These are phyloP conservation scores for Blastomyces emzantsi DNA, from an alignment of 2,329 filamentous ascomycete genomes.

Conservation along the genomic window DNA sequence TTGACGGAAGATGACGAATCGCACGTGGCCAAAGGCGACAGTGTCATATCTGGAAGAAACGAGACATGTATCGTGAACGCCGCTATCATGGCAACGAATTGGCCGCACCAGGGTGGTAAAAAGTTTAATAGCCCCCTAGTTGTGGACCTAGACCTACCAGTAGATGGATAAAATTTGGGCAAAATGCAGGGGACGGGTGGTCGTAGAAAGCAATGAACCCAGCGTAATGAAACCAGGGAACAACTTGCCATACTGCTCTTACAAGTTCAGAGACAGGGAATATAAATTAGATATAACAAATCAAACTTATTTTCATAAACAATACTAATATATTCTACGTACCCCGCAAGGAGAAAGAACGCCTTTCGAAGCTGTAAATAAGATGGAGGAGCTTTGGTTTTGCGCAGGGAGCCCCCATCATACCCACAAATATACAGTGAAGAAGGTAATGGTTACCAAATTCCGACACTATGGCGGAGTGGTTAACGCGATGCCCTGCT, in stretches of 20 bases:
- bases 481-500: constrained; percentile 7
- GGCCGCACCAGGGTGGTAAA: constrained; percentile 53
- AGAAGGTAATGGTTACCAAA: not conserved
- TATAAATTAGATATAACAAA: not conserved
- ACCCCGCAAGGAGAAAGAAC: not conserved
- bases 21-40: constrained; percentile 11
- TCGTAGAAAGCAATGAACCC: not conserved
- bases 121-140: constrained; percentile 70
- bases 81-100: constrained; percentile 60
- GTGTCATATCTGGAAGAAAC: constrained; percentile 27
- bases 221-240: not conserved
- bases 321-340: not conserved
- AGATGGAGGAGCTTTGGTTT: no score
- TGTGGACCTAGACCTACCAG: constrained; percentile 68
- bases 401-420: not conserved
- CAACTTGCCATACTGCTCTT: not conserved
- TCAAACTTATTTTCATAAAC: not conserved
- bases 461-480: constrained; percentile 2
- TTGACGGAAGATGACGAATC: constrained; percentile 6
- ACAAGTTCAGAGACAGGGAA: not conserved
- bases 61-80: constrained; percentile 78
- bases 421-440: not conserved
- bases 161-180: not conserved
- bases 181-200: no score
- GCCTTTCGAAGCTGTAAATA: not conserved